Conservation (phyloP, 2,329 filamentous ascomycete genomes). For the Aspergillus latus region DNA sequence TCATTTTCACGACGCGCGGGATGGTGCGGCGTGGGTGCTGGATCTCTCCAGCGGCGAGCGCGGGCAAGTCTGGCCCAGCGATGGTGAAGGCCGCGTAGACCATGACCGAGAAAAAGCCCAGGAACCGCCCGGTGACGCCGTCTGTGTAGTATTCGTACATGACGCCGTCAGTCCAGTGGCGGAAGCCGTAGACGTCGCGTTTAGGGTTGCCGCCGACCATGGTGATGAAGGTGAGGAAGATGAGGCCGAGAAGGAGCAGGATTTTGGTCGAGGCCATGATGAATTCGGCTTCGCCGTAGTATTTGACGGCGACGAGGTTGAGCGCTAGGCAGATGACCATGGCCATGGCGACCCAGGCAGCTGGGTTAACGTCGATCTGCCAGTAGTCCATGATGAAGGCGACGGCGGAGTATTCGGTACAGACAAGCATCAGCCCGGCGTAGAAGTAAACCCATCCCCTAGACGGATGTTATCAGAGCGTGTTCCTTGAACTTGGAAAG, state of each 20-base stretch:
- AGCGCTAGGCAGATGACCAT: slow-evolving; percentile 51
- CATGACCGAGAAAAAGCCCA: slow-evolving; percentile 71
- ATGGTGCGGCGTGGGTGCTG: slow-evolving; percentile 68
- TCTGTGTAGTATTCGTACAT: slow-evolving; percentile 66
- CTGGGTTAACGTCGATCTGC: slow-evolving; percentile 43
- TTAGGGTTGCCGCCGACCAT: slow-evolving; percentile 78
- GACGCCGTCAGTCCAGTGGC: slow-evolving; percentile 61
- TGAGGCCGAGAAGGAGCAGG: slow-evolving; percentile 65
- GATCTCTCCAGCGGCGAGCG: slow-evolving; percentile 62
- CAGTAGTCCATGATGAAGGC: slow-evolving; percentile 49
- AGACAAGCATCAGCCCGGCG: slow-evolving; percentile 46
- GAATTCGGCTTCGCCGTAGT: slow-evolving; percentile 74
- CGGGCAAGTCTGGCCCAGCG: slow-evolving; percentile 62
- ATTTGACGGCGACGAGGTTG: slow-evolving; percentile 69
- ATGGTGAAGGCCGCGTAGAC: slow-evolving; percentile 67
- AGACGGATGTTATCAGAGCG: neutral
- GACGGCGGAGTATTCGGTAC: slow-evolving; percentile 50
- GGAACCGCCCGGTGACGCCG: slow-evolving; percentile 64
- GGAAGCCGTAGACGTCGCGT: slow-evolving; percentile 68
- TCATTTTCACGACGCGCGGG: slow-evolving; percentile 70
- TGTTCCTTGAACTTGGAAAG: too few species aligned
- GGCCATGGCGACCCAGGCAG: slow-evolving; percentile 45
- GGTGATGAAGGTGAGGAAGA: slow-evolving; percentile 73
- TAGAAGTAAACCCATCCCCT: slow-evolving; percentile 49
- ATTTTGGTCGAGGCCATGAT: slow-evolving; percentile 68